phyloP scores from a whole-genome alignment of 257 asterid genomes.

The Jacaranda mimosifolia region DNA sequence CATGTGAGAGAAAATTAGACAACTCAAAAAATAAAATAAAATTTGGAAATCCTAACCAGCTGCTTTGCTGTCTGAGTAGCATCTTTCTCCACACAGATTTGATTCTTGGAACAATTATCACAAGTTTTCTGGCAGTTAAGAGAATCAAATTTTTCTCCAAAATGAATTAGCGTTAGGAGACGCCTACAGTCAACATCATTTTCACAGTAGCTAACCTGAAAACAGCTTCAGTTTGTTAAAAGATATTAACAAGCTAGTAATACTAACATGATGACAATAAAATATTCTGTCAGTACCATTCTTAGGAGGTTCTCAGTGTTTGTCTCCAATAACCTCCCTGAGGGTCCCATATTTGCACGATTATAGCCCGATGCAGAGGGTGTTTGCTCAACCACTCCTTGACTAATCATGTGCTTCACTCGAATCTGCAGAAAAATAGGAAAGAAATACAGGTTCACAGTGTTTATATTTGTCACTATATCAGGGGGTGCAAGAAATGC shows the following conservation, averaged over 20 bases:
- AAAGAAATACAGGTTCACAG: slow-evolving; percentile 21
- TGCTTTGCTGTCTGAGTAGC: slow-evolving; percentile 85
- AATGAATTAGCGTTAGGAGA: slow-evolving; percentile 90
- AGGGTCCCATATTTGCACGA: slow-evolving; percentile 57
- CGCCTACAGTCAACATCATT: slow-evolving; percentile 96
- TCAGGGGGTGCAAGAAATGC: slow-evolving; percentile 24
- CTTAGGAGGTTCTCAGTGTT: slow-evolving; percentile 86
- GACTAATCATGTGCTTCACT: slow-evolving; percentile 96
- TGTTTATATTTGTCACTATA: slow-evolving; percentile 12
- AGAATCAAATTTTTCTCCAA: slow-evolving; percentile 95
- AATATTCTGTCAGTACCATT: slow-evolving; percentile 63
- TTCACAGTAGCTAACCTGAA: slow-evolving; percentile 96
- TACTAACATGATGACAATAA: slow-evolving; percentile 17
- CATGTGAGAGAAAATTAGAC: slow-evolving; percentile 24
- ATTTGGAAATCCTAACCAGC: slow-evolving; percentile 60
- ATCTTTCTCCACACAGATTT: slow-evolving; percentile 78
- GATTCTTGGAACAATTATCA: slow-evolving; percentile 86
- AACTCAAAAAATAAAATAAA: slow-evolving; percentile 3
- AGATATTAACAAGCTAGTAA: slow-evolving; percentile 10
- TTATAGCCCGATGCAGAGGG: slow-evolving; percentile 64
- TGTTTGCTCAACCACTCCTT: slow-evolving; percentile 73
- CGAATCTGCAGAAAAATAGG: slow-evolving; percentile 69
- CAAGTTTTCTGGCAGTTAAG: slow-evolving; percentile 85
- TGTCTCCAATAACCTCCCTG: slow-evolving; percentile 90
- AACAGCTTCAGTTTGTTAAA: slow-evolving; percentile 33